phyloP scores from a whole-genome alignment of 768 basidiomycete genomes.

The Ramaria sp. region DNA sequence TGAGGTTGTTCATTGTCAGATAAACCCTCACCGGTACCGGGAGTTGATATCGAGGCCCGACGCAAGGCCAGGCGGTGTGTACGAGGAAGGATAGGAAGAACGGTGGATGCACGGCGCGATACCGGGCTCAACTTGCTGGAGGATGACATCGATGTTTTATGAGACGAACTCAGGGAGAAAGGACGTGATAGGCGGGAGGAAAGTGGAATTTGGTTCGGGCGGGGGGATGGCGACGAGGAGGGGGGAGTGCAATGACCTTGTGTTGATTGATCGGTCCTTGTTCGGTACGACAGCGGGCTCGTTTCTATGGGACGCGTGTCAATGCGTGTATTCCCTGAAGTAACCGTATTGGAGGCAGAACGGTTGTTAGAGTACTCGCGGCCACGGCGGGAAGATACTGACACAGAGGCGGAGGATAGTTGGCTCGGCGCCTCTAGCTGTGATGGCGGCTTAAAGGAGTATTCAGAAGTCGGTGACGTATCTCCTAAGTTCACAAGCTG shows the following conservation, averaged over 20 bases:
- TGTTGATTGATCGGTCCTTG: not conserved
- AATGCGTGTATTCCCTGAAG: not conserved
- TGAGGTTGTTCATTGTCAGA: too few species aligned
- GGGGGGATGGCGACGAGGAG: not conserved
- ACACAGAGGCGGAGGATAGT: not conserved
- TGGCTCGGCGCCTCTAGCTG: not conserved
- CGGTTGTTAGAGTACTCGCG: not conserved
- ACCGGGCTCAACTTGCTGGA: not conserved
- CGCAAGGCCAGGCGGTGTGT: not conserved
- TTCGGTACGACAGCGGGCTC: not conserved
- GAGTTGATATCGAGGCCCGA: not conserved
- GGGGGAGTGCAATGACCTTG: not conserved
- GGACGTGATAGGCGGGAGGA: not conserved
- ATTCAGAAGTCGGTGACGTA: not conserved
- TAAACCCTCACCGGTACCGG: not conserved
- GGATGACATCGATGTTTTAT: not conserved
- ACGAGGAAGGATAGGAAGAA: not conserved
- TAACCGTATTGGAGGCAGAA: not conserved
- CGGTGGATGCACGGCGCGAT: not conserved
- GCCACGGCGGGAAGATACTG: not conserved
- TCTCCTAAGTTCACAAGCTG: slow-evolving; percentile 35
- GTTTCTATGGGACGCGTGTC: not conserved
- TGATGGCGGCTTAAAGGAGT: not conserved
- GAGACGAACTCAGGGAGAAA: not conserved
- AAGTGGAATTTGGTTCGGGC: not conserved